Evolutionary conservation across 2,329 filamentous ascomycete genomes (phyloP).

Genomic region (Didymella segeticola): DNA sequence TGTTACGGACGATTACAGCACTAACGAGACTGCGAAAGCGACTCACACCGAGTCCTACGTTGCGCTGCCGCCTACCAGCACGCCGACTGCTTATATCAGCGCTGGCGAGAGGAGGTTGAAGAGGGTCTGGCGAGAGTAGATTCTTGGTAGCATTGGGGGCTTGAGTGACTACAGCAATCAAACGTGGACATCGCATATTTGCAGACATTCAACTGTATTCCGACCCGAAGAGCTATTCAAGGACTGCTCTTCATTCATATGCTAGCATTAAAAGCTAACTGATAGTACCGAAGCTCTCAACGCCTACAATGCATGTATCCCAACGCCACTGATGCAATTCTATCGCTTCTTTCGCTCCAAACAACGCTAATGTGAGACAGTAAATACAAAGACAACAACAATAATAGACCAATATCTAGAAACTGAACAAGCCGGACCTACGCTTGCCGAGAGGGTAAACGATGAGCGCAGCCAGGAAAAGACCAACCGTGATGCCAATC

Average conservation of each 20-base stretch:
- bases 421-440: conserved; percentile 49
- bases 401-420: conserved; percentile 21
- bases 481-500: conserved; percentile 59
- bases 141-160: no score
- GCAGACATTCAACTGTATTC: no score
- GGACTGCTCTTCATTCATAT: background rate
- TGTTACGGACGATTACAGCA: conserved; percentile 38
- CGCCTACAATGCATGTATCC: conserved; percentile 14
- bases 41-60: conserved; percentile 44
- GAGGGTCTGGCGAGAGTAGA: conserved; percentile 3
- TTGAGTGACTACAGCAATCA: no score
- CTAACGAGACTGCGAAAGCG: conserved; percentile 39
- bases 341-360: conserved; percentile 16
- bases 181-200: background rate
- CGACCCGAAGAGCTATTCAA: no score
- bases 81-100: conserved; percentile 20
- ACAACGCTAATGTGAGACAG: conserved; percentile 5
- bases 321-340: conserved; percentile 17
- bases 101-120: conserved; percentile 8
- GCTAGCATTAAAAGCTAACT: background rate
- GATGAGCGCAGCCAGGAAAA: conserved; percentile 57
- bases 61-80: conserved; percentile 34
- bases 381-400: background rate
- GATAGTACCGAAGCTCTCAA: conserved; percentile 5
- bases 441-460: conserved; percentile 59